A percentile compares a stretch with the other conserved stretches of the same genome.
These are phyloP conservation scores for Suillus hirtellus DNA, from an alignment of 768 basidiomycete genomes.

Conservation along the genomic window DNA sequence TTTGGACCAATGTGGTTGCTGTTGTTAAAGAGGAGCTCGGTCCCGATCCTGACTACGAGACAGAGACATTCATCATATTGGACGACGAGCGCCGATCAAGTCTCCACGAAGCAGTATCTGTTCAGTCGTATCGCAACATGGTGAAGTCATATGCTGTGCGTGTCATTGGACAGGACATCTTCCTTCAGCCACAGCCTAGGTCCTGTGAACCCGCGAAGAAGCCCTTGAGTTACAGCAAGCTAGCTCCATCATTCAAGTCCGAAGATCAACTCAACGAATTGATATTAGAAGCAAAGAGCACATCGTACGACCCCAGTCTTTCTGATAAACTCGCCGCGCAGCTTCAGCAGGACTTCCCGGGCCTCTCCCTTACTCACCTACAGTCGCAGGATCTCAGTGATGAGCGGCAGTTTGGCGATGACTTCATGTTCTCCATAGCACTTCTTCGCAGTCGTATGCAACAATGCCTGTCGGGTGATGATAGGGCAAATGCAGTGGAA, in stretches of 20 bases:
- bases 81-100: constrained; percentile 45
- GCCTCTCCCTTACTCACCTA: constrained; percentile 64
- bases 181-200: constrained; percentile 50
- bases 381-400: constrained; percentile 59
- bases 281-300: constrained; percentile 67
- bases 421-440: constrained; percentile 68
- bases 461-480: constrained; percentile 34
- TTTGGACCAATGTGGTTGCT: constrained; percentile 71
- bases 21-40: constrained; percentile 72
- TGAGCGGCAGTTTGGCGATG: constrained; percentile 78
- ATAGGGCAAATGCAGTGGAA: constrained; percentile 46
- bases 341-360: constrained; percentile 53
- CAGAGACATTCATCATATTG: constrained; percentile 45
- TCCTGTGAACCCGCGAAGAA: constrained; percentile 41
- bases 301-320: constrained; percentile 69
- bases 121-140: constrained; percentile 67
- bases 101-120: constrained; percentile 60
- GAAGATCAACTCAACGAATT: constrained; percentile 68
- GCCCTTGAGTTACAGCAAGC: constrained; percentile 58
- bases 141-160: constrained; percentile 76
- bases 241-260: constrained; percentile 57
- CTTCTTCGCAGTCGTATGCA: constrained; percentile 63
- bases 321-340: constrained; percentile 60
- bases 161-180: constrained; percentile 75
- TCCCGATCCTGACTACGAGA: constrained; percentile 68